These are phyloP conservation scores for Naganishia randhawae DNA, from an alignment of 768 basidiomycete species.

Conservation along the genomic window DNA sequence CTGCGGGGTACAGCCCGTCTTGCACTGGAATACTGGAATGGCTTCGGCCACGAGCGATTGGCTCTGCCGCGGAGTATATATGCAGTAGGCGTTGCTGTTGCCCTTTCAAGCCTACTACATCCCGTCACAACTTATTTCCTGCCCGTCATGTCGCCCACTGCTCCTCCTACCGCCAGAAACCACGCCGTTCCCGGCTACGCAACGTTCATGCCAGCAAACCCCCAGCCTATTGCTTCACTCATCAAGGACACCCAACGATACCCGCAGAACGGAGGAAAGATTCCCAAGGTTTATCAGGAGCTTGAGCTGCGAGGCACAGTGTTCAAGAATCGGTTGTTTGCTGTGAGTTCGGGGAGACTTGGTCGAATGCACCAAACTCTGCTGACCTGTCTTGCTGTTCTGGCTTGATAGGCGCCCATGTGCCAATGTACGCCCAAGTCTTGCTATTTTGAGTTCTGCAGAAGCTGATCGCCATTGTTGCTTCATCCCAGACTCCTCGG, in stretches of 20 bases:
- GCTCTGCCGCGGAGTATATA: too few relatives aligned
- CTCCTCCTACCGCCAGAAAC: conserved; percentile 14
- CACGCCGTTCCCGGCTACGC: conserved; percentile 36
- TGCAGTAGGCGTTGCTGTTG: background rate
- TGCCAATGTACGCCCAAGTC: conserved; percentile 66
- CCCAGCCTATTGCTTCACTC: conserved; percentile 45
- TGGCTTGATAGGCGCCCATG: conserved; percentile 74
- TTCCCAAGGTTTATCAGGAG: conserved; percentile 65
- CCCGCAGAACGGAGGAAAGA: conserved; percentile 54
- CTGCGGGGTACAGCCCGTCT: too few relatives aligned
- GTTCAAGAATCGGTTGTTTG: conserved; percentile 74
- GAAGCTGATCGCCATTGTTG: conserved; percentile 13
- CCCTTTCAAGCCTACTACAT: too few relatives aligned
- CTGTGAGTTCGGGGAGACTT: conserved; percentile 55
- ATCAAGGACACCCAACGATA: conserved; percentile 46
- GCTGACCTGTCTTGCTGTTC: background rate
- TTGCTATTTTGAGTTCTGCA: too few relatives aligned
- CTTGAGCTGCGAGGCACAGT: conserved; percentile 60
- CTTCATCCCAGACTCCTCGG: conserved; percentile 56
- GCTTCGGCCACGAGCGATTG: too few relatives aligned
- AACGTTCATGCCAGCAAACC: conserved; percentile 39
- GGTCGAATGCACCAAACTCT: background rate
- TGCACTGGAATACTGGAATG: too few relatives aligned
- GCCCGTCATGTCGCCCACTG: conserved; percentile 25
- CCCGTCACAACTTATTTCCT: background rate